A percentile compares a stretch with the other conserved stretches of the same genome.
These are phyloP conservation scores for Diddensiella transvaalensis DNA, from an alignment of 805 yeast genomes.

Conservation along the genomic window DNA sequence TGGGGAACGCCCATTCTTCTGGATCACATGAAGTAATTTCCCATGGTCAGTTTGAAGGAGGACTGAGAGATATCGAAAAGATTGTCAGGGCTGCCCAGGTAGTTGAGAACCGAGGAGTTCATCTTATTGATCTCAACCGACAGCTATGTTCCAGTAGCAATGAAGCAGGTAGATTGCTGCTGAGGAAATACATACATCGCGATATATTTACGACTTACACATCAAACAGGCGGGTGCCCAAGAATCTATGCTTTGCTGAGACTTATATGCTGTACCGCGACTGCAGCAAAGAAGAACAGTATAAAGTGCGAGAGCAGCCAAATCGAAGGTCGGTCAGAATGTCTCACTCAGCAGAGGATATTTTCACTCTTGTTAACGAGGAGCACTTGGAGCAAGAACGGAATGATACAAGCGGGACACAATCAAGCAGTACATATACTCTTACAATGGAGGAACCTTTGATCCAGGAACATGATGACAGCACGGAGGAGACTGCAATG, in stretches of 20 bases:
- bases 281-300: background rate
- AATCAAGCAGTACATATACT: too few species aligned
- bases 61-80: background rate
- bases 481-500: too few species aligned
- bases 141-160: slow-evolving; percentile 4
- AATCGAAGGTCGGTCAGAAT: background rate
- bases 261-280: slow-evolving; percentile 20
- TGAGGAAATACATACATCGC: slow-evolving; percentile 25
- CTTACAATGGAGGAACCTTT: too few species aligned
- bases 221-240: slow-evolving; percentile 14
- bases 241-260: slow-evolving; percentile 15
- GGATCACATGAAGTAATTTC: too few species aligned
- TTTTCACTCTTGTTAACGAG: background rate
- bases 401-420: too few species aligned
- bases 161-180: slow-evolving; percentile 4
- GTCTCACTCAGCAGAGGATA: background rate
- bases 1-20: too few species aligned
- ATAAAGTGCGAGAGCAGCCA: too few species aligned
- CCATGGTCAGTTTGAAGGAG: too few species aligned
- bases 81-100: slow-evolving; percentile 2
- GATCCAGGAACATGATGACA: too few species aligned
- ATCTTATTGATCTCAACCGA: slow-evolving; percentile 1
- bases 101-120: background rate
- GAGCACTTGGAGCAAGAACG: too few species aligned
- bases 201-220: slow-evolving; percentile 27